A percentile compares a stretch with the other conserved stretches of the same genome.
phyloP scores from a whole-genome alignment of 2,329 filamentous ascomycete genomes.

The Hypoxylon sp. region DNA sequence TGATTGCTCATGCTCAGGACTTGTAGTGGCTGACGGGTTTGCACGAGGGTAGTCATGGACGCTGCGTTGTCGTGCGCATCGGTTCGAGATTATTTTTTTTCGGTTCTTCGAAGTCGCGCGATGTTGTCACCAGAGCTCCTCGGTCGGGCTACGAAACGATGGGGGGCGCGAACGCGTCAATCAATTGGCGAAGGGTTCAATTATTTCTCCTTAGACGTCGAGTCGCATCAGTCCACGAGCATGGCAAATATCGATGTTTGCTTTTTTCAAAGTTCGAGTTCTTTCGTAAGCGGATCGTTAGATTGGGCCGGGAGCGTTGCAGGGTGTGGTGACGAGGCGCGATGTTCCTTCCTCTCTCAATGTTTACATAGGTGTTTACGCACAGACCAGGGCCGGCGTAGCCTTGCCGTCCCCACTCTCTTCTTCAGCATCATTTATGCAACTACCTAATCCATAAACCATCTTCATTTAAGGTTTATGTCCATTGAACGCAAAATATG shows the following conservation, averaged over 20 bases:
- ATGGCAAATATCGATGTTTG: constrained; percentile 34
- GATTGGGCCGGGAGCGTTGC: constrained; percentile 19
- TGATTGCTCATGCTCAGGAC: constrained; percentile 76
- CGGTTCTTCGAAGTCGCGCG: constrained; percentile 33
- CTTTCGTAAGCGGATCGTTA: constrained; percentile 25
- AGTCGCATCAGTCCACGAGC: constrained; percentile 10
- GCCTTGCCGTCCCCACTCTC: constrained; percentile 10
- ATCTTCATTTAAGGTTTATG: background rate
- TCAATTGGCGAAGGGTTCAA: constrained; percentile 30
- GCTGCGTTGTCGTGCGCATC: constrained; percentile 54
- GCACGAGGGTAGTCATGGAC: constrained; percentile 79
- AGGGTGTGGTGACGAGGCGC: constrained; percentile 48
- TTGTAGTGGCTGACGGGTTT: constrained; percentile 73
- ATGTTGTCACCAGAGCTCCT: constrained; percentile 12
- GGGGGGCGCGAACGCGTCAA: constrained; percentile 33
- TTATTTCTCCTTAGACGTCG: constrained; percentile 21
- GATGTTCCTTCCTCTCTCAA: constrained; percentile 44
- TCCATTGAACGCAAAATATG: constrained; percentile 1
- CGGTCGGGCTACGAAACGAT: constrained; percentile 19
- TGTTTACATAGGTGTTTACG: constrained; percentile 50
- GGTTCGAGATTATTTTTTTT: constrained; percentile 29
- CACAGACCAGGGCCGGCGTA: constrained; percentile 43
- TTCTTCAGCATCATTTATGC: background rate
- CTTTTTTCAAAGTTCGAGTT: constrained; percentile 16
- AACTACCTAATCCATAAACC: background rate